phyloP scores from a whole-genome alignment of 2,329 filamentous ascomycete genomes.

The Claviceps maximensis region DNA sequence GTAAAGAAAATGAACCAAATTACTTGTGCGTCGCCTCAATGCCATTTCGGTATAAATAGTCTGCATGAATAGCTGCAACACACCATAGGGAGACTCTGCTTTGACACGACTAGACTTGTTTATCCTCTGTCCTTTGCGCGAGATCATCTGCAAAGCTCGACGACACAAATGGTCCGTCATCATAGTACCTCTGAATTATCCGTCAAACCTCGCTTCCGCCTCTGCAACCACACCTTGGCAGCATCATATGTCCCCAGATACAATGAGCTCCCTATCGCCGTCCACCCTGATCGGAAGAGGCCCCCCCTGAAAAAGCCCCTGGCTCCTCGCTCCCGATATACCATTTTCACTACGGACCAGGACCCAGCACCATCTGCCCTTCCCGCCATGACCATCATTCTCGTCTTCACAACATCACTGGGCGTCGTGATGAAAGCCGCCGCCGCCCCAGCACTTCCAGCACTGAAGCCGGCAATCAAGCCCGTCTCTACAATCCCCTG shows the following conservation, averaged over 20 bases:
- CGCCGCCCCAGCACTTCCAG: conserved; percentile 58
- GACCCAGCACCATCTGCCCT: conserved; percentile 20
- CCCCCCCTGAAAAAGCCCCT: conserved; percentile 68
- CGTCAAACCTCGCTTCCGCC: conserved; percentile 22
- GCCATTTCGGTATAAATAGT: too few relatives aligned
- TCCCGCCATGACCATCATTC: conserved; percentile 65
- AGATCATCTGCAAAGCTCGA: background rate
- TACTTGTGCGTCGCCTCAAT: too few relatives aligned
- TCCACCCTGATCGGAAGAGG: conserved; percentile 62
- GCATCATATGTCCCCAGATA: conserved; percentile 82
- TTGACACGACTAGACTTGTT: too few relatives aligned
- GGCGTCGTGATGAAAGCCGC: conserved; percentile 78
- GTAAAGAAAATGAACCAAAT: too few relatives aligned
- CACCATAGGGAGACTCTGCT: too few relatives aligned
- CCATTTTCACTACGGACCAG: conserved; percentile 48
- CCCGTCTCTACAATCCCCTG: conserved; percentile 49
- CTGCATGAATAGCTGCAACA: too few relatives aligned
- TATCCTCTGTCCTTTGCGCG: too few relatives aligned
- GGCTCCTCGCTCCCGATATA: conserved; percentile 54
- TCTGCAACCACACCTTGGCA: conserved; percentile 50
- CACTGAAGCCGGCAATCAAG: conserved; percentile 57
- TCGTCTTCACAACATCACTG: conserved; percentile 78
- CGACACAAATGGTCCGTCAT: background rate
- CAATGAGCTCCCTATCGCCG: conserved; percentile 66
- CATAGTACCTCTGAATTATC: conserved; percentile 23